Evolutionary conservation across 495 filamentous ascomycete species (phyloP), one percentile per base, ranked within the genome.

Genomic region (Beverwykella pulmonaria): DNA sequence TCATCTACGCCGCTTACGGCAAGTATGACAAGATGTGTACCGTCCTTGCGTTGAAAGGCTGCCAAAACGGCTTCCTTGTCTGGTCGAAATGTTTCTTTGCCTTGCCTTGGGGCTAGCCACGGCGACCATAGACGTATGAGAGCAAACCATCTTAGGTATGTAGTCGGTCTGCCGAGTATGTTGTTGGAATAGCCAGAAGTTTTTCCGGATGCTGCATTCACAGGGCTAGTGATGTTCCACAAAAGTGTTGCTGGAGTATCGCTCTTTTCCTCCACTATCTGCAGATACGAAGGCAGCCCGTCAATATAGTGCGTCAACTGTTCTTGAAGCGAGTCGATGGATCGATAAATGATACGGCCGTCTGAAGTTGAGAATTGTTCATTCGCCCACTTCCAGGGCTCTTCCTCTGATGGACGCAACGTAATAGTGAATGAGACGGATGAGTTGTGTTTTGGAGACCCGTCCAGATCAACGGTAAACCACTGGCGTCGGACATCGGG

Each of bases 31-130:
- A 98, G 75, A 79, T 95, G 86, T 27, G 84, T 78, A 0, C 94
- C 94, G 74, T 91, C 84, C 0, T 74, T 76, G 20, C 86, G 87
- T 12, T 97, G 81, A 71, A 96, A 96, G 0, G 92, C 91, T 48
- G 86, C 89, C 53, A 97, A 72, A 1, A 98, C 75, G 4, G 88
- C 91, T 75, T 96, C 91, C 65, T 91, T 88, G 34, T 88, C 87
- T 25, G 92, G 77, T 6, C 72, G 71, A 30, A 95, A 90, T 5
- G 78, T 23, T 9, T 79, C 75, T 57, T 82, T 86, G 15, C 93
- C 93, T 76, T 98, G 94, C 17, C 91, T 81, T 22, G 94, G 94
- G 0, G 88, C 91, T 15, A 98, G 79, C 94, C 94, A 98, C 0
- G 92, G 87, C 29, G 80, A 82, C 84, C 88, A 92, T 1, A 89